Conservation (phyloP, 805 yeast species). For the Candida silvicultrix region DNA sequence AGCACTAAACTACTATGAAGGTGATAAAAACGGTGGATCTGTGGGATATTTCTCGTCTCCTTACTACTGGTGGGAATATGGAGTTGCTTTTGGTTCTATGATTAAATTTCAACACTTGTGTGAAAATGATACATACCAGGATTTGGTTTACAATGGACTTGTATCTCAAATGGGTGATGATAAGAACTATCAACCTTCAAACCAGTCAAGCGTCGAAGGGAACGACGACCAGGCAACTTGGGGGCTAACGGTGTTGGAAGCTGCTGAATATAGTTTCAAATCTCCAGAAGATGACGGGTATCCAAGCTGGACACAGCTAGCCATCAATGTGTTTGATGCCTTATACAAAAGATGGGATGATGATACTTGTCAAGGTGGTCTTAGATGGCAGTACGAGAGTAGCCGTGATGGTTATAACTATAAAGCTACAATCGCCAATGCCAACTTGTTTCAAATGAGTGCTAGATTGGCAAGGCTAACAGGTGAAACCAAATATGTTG, state of each 20-base stretch:
- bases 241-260: slow-evolving; percentile 91
- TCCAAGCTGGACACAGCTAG: slow-evolving; percentile 51
- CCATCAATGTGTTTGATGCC: slow-evolving; percentile 53
- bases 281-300: slow-evolving; percentile 46
- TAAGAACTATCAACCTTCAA: slow-evolving; percentile 77
- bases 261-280: slow-evolving; percentile 83
- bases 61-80: slow-evolving; percentile 99
- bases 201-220: slow-evolving; percentile 90
- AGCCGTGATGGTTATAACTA: slow-evolving; percentile 67
- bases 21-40: slow-evolving; percentile 62
- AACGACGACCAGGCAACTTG: slow-evolving; percentile 98
- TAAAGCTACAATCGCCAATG: slow-evolving; percentile 59
- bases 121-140: slow-evolving; percentile 62
- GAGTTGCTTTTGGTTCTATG: slow-evolving; percentile 89
- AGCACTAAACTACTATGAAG: slow-evolving; percentile 75
- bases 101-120: slow-evolving; percentile 71
- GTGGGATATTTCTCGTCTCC: slow-evolving; percentile 85
- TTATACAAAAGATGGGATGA: slow-evolving; percentile 60
- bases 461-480: slow-evolving; percentile 60
- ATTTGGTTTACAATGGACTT: slow-evolving; percentile 53
- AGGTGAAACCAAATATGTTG: slow-evolving; percentile 46
- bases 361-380: slow-evolving; percentile 52
- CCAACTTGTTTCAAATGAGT: slow-evolving; percentile 55
- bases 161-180: slow-evolving; percentile 68
- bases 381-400: slow-evolving; percentile 68